These are phyloP conservation scores for Debaryomycetaceae sp. DNA, from an alignment of 1,139 yeast species.

Conservation along the genomic window DNA sequence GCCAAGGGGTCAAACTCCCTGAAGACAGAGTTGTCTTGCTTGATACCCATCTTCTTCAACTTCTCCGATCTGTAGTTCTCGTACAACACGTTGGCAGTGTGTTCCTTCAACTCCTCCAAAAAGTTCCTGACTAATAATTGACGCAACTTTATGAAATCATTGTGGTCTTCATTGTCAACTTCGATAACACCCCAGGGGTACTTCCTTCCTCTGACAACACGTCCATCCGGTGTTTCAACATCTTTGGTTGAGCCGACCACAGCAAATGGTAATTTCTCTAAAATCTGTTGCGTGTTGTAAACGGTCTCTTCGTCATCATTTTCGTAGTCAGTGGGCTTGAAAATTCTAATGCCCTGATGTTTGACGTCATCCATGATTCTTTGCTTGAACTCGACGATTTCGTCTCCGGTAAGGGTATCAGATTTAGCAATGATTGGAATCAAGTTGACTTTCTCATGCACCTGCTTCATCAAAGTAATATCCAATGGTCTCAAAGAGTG, in stretches of 20 bases:
- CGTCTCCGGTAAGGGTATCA: slow-evolving; percentile 89
- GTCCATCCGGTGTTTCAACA: slow-evolving; percentile 72
- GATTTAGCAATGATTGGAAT: slow-evolving; percentile 95
- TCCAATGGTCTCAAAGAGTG: slow-evolving; percentile 89
- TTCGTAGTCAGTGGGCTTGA: slow-evolving; percentile 75
- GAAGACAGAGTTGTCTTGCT: slow-evolving; percentile 89
- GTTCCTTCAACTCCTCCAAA: slow-evolving; percentile 90
- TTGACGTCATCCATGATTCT: slow-evolving; percentile 73
- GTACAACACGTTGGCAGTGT: slow-evolving; percentile 71
- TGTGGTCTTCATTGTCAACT: slow-evolving; percentile 91
- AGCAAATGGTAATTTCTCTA: slow-evolving; percentile 83
- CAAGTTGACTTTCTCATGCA: slow-evolving; percentile 88
- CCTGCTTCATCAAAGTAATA: slow-evolving; percentile 80
- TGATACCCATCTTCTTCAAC: slow-evolving; percentile 77
- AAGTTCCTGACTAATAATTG: slow-evolving; percentile 86
- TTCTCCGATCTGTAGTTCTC: slow-evolving; percentile 89
- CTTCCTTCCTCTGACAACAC: slow-evolving; percentile 82
- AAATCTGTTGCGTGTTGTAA: slow-evolving; percentile 61
- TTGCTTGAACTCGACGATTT: slow-evolving; percentile 69
- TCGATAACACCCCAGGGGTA: slow-evolving; percentile 99
- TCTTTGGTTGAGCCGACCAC: slow-evolving; percentile 85
- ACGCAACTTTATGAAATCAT: slow-evolving; percentile 88
- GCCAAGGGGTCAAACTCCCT: slow-evolving; percentile 91
- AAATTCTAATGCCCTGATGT: slow-evolving; percentile 72
- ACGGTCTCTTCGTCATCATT: slow-evolving; percentile 85